Base-by-base conservation (phyloP, 768 basidiomycete species). In the Lactarius hatsudake region DNA sequence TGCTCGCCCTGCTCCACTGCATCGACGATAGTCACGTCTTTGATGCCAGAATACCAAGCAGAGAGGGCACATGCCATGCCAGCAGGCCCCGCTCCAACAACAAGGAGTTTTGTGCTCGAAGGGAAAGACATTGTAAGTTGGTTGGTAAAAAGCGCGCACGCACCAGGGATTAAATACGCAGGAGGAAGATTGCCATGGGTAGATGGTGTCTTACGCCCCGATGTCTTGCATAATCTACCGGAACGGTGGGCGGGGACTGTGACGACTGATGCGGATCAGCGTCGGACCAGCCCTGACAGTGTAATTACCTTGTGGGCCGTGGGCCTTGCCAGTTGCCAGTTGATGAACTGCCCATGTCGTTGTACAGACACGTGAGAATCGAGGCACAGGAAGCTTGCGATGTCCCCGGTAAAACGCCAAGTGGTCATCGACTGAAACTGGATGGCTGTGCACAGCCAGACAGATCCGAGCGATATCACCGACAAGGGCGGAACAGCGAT, bases 41-140 rank as follows among this genome's bases (percentile, higher is more conserved):
- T 72, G 53, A 78, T 77, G 2, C 79, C 80, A n/a, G 82, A 78
- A 13, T 79, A 74, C 20, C 75, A 71, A 7, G 85, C 79, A n/a
- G 83, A 79, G 18, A 84, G 71, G 28, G 83, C 84, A 55, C 78
- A 74, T 0, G 81, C 75, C 59, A 85, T 79, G 9, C 84, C 84
- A 0, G 78, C 71, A 28, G 84, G 84, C 20, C 84, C 84, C 30
- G 81, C 82, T 34, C 83, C 84, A 12, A 85, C 79, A 30, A 86
- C 77, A 59, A 84, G 79, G 34, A 84, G 73, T 30, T 79, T 79
- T 5, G 82, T 80, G 55, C 63, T 72, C 3, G 67, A 59, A 0
- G 81, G 80, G 26, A 80, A 71, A 34, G 77, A 71, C 74, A 76
- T 74, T 5, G 58, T 54, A 45, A 30, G 23, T 26, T 9, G 17